These are phyloP conservation scores for Alternaria sp. DNA, from an alignment of 2,329 filamentous ascomycete species.

Conservation along the genomic window DNA sequence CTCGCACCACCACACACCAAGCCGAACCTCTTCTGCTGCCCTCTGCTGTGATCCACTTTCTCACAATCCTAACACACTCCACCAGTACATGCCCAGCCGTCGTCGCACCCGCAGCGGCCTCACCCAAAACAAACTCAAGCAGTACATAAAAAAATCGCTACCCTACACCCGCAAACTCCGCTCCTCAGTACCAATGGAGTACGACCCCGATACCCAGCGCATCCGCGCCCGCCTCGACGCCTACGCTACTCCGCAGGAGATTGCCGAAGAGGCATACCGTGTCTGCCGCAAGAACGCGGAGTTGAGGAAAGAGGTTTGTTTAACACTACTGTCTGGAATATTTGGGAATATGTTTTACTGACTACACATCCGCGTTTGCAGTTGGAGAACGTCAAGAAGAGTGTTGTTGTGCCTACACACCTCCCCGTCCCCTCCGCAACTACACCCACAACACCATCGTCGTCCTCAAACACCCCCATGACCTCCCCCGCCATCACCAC, in stretches of 20 bases:
- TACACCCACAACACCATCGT: background rate
- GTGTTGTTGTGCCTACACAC: background rate
- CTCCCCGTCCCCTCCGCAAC: accelerated
- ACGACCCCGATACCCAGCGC: background rate
- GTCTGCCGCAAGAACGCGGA: background rate
- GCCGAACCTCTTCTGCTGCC: background rate
- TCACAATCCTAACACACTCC: background rate
- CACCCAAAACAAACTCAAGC: background rate
- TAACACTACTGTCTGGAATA: background rate
- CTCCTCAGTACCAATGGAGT: background rate
- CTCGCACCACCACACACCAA: background rate
- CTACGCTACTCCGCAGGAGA: background rate
- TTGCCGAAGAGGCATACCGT: background rate
- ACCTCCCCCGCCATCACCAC: background rate
- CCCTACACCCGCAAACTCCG: background rate
- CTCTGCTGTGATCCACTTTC: background rate
- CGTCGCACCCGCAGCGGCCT: background rate
- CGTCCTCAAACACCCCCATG: background rate
- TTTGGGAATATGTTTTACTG: background rate
- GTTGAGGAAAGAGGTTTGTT: background rate
- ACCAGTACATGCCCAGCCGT: background rate
- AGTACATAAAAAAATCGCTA: background rate
- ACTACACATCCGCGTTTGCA: background rate
- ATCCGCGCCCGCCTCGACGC: background rate
- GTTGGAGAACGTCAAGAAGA: background rate